Conservation (phyloP, 176 grass and related monocot genomes). For the Elaeis guineensis region DNA sequence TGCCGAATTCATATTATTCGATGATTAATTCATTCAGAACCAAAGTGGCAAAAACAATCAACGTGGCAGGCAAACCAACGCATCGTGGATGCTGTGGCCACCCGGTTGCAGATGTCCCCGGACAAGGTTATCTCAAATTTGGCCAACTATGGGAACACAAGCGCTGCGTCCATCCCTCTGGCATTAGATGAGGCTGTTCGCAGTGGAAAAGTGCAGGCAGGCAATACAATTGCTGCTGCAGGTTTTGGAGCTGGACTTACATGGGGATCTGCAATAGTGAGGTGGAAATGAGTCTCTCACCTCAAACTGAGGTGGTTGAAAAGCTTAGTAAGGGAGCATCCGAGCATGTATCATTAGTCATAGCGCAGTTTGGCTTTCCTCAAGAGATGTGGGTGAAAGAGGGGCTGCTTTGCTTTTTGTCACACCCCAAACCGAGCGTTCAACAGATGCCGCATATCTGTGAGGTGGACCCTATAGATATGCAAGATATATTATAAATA, state of each 20-base stretch:
- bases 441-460: too few relatives aligned
- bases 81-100: conserved; percentile 85
- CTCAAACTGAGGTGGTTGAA: too few relatives aligned
- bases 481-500: too few relatives aligned
- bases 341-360: too few relatives aligned
- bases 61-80: conserved; percentile 65
- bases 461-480: too few relatives aligned
- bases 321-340: too few relatives aligned
- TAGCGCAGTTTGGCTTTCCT: too few relatives aligned
- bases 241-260: conserved; percentile 96
- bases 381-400: too few relatives aligned
- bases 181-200: conserved; percentile 89
- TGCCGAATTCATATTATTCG: background rate
- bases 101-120: conserved; percentile 56
- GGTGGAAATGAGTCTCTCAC: conserved; percentile 26
- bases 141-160: conserved; percentile 87
- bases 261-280: conserved; percentile 77
- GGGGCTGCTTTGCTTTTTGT: too few relatives aligned
- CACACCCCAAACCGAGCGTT: too few relatives aligned
- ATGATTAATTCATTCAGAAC: background rate
- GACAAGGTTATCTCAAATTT: conserved; percentile 94
- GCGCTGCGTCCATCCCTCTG: conserved; percentile 87
- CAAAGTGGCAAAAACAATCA: background rate
- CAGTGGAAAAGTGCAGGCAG: conserved; percentile 55
- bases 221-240: conserved; percentile 56